Evolutionary conservation across 345 rosid genomes (phyloP).

Genomic region (Citrus glauca): DNA sequence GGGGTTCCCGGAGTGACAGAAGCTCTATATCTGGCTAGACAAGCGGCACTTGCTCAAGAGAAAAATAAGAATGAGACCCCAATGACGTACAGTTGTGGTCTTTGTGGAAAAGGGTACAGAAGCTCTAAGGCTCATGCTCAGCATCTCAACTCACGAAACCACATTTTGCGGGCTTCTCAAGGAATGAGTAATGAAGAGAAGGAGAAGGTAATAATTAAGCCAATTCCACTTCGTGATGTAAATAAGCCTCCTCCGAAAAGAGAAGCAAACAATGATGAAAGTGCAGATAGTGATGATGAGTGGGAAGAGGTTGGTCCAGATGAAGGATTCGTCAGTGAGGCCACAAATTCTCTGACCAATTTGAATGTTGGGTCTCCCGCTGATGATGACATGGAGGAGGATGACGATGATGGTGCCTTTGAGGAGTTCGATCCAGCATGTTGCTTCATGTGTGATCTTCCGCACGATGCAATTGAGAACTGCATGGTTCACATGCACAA

Average conservation of each 20-base stretch:
- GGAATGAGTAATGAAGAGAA: constrained; percentile 43
- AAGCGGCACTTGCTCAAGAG: constrained; percentile 65
- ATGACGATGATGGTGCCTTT: constrained; percentile 32
- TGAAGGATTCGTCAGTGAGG: constrained; percentile 53
- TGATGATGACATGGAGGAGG: constrained; percentile 33
- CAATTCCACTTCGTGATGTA: constrained; percentile 43
- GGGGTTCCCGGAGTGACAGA: constrained; percentile 98
- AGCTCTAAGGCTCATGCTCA: constrained; percentile 84
- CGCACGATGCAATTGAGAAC: constrained; percentile 51
- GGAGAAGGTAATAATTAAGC: constrained; percentile 51
- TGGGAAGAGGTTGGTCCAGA: constrained; percentile 87
- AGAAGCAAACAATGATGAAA: constrained; percentile 19
- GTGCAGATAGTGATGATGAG: constrained; percentile 68
- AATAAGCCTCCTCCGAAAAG: constrained; percentile 26
- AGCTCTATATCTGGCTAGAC: constrained; percentile 72
- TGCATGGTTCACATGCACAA: constrained; percentile 99
- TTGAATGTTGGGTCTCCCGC: constrained; percentile 47
- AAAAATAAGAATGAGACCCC: constrained; percentile 52
- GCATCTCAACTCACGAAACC: constrained; percentile 76
- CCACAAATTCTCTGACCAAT: constrained; percentile 45
- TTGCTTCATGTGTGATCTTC: constrained; percentile 83
- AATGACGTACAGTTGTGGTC: constrained; percentile 67
- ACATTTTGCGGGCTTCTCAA: constrained; percentile 56
- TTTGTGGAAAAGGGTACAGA: constrained; percentile 77
- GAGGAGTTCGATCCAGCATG: constrained; percentile 65